Evolutionary conservation across 2,329 filamentous ascomycete genomes (phyloP), one percentile per base, ranked within the genome.

Genomic region (Verticillium dahliae): DNA sequence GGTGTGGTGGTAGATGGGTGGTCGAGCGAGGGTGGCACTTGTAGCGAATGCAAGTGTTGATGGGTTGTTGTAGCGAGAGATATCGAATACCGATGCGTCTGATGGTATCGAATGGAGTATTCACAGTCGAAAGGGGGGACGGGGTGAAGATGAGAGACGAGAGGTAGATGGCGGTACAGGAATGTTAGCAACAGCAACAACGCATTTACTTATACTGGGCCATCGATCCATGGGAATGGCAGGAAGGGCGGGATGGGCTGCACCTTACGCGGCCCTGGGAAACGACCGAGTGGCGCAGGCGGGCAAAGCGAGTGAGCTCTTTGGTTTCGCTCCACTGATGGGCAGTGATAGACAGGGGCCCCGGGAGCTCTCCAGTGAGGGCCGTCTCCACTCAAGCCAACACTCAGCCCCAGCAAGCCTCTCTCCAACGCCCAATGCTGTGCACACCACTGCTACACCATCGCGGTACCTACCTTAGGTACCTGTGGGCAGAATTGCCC

Each of bases 1-100:
- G 60, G 55, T 27, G 58, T 59, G 33, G 10, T 22, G 18, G 34
- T 18, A 45, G 54, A 59, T 55, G 61, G 57, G 58, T 61, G 52
- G 58, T 27, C 52, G 15, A 55, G 35, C 13, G 35, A 37, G 35
- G 4, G 18, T 50, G 45, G 45, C 45, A 50, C 45, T 50, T 50
- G 45, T 50, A 50, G n/a, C 45, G 45, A 50, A 50, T 50, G 45
- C 45, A 50, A 50, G 45, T 18, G 45, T 50, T 18, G 18, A 50
- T 22, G 9, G 18, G 45, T 13, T 22, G 45, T 22, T 50, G 45
- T 22, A 50, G 22, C 45, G 45, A 50, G 45, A 50, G 45, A 27
- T 9, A 18, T 22, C 45, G 45, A 22, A 4, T 50, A 50, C 45
- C 45, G 45, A 50, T 50, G 45, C 18, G 10, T n/a, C 13, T 11